Evolutionary conservation across 768 basidiomycete species (phyloP), one percentile per base, ranked within the genome.

Genomic region (Baorangia bicolor): DNA sequence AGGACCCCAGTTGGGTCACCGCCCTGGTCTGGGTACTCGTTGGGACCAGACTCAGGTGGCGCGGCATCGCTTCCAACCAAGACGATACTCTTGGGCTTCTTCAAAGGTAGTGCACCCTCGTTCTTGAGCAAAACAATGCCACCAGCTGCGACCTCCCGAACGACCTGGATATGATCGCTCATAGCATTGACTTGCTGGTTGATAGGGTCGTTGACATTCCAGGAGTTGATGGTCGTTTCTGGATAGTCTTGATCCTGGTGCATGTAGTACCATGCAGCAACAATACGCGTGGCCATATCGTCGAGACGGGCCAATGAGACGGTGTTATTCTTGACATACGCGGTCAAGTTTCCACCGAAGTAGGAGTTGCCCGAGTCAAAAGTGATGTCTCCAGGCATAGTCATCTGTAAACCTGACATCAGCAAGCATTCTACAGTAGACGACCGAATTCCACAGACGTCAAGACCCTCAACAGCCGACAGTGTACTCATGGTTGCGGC

Each of bases 61-160:
- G 82, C 88, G 6, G 82, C 81, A 60, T 83, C 81, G 57, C 83
- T 83, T 21, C 88, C 89, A 50, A 87, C 75, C 44, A 90, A 60
- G 2, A 82, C 81, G 16, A 91, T 69, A 55, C 73, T 87, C 53
- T 80, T 76, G 11, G 83, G 82, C 56, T 80, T 82, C 45, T 77
- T 70, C 66, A 92, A 62, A 31, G 92, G 83, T 56, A 92, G 67
- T 33, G 75, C 79, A 5, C 58, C 78, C 35, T 76, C 73, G 66
- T 90, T 90, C 73, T 90, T 90, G 13, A 90, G 75, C 33, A 91
- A 68, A 20, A 90, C 85, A 1, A 84, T 82, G 0, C 85, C 86
- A 0, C 81, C 83, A 0, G 82, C 78, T 5, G 82, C 89, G 30
- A 92, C 85, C 57, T 88, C 81, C 25, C 78, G 76, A 18, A 79